Percentiles rank a stretch among this genome's conserved stretches.
phyloP scores from a whole-genome alignment of 352 stramenopile species.

The Globisporangium carolinianum region DNA sequence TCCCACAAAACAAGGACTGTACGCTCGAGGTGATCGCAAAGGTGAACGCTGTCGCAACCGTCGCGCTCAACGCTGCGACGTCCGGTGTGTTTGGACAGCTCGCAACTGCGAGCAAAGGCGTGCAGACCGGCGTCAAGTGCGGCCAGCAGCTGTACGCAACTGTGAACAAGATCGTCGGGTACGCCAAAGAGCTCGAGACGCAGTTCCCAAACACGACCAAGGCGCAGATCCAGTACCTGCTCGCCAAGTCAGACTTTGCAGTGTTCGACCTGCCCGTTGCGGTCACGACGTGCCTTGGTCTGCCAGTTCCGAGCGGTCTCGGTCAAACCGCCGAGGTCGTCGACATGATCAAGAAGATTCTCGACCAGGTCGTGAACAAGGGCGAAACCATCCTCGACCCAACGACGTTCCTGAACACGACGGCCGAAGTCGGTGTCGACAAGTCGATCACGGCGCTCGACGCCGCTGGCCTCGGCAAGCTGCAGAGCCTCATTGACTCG shows the following conservation, averaged over 20 bases:
- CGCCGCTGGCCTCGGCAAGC: neutral
- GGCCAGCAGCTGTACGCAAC: slow-evolving; percentile 38
- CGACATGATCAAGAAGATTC: slow-evolving; percentile 11
- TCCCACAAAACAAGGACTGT: slow-evolving; percentile 66
- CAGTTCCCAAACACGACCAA: slow-evolving; percentile 34
- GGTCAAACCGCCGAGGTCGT: slow-evolving; percentile 7
- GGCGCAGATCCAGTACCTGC: slow-evolving; percentile 37
- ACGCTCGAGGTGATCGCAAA: slow-evolving; percentile 40
- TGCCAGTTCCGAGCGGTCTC: slow-evolving; percentile 7
- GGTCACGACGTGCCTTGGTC: slow-evolving; percentile 38
- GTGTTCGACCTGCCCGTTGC: slow-evolving; percentile 43
- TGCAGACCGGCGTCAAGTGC: slow-evolving; percentile 43
- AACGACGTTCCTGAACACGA: slow-evolving; percentile 26
- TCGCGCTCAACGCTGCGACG: slow-evolving; percentile 43
- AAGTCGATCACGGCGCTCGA: slow-evolving; percentile 2
- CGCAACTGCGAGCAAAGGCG: slow-evolving; percentile 25
- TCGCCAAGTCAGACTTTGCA: slow-evolving; percentile 52
- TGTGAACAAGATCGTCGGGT: slow-evolving; percentile 33
- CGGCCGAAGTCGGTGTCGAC: slow-evolving; percentile 12
- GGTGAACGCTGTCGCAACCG: slow-evolving; percentile 33
- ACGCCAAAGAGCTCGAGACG: slow-evolving; percentile 27
- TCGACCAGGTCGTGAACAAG: slow-evolving; percentile 24
- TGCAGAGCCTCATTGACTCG: slow-evolving; percentile 30
- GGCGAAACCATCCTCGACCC: slow-evolving; percentile 24
- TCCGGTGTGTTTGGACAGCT: slow-evolving; percentile 50